Percentiles rank a stretch among this genome's conserved stretches.
Evolutionary conservation across 2,329 filamentous ascomycete species (phyloP).

Genomic region (Colletotrichum abscissum): DNA sequence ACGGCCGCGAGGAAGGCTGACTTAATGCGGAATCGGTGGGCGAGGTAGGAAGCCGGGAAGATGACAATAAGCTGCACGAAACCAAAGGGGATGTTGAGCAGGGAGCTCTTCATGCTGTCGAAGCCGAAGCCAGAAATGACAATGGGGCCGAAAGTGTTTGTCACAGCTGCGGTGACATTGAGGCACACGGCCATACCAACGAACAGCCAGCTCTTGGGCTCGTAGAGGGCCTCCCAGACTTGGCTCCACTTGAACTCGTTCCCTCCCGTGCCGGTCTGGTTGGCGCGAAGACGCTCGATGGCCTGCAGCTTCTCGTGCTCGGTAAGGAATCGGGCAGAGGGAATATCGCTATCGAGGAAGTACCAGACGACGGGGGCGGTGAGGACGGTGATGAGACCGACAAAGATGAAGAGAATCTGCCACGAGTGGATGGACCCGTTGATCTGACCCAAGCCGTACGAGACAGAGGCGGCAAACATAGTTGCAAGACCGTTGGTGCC

Average conservation of each 20-base stretch:
- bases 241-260: slow-evolving; percentile 77
- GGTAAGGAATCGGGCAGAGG: slow-evolving; percentile 66
- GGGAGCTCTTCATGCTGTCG: slow-evolving; percentile 65
- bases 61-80: slow-evolving; percentile 70
- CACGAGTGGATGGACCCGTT: slow-evolving; percentile 47
- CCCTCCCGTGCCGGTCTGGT: slow-evolving; percentile 80
- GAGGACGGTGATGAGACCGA: slow-evolving; percentile 69
- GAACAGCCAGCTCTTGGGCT: slow-evolving; percentile 69
- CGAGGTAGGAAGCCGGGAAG: slow-evolving; percentile 67
- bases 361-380: slow-evolving; percentile 69
- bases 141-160: slow-evolving; percentile 73
- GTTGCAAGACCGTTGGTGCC: slow-evolving; percentile 69
- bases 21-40: slow-evolving; percentile 68
- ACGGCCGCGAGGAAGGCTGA: slow-evolving; percentile 63
- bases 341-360: slow-evolving; percentile 69
- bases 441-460: slow-evolving; percentile 68
- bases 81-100: slow-evolving; percentile 77
- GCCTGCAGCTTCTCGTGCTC: slow-evolving; percentile 75
- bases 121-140: slow-evolving; percentile 71
- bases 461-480: slow-evolving; percentile 66
- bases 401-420: slow-evolving; percentile 69
- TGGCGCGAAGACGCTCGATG: slow-evolving; percentile 77
- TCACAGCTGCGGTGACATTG: slow-evolving; percentile 73
- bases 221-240: slow-evolving; percentile 60
- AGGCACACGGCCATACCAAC: slow-evolving; percentile 69